Evolutionary conservation across 1,139 yeast genomes (phyloP).

Genomic region (Candida frijolesensis): DNA sequence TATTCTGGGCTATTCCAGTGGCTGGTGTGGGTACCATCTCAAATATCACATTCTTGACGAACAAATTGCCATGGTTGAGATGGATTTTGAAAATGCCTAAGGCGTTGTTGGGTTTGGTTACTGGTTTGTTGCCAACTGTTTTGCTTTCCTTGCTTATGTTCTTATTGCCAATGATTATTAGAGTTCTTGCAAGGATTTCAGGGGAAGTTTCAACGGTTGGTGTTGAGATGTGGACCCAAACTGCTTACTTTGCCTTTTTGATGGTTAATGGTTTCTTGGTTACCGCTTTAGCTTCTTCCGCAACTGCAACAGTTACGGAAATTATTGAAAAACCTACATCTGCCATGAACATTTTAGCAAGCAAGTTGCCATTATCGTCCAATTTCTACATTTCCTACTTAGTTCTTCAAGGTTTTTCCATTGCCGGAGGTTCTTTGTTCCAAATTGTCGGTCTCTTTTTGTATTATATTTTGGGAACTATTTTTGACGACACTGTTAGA

Average conservation of each 20-base stretch:
- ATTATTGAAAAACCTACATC: constrained; percentile 64
- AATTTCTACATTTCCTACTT: constrained; percentile 79
- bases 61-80: constrained; percentile 60
- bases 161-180: constrained; percentile 77
- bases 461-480: constrained; percentile 65
- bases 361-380: constrained; percentile 83
- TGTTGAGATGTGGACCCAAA: constrained; percentile 74
- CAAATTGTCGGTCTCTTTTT: constrained; percentile 75
- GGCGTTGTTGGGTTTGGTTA: constrained; percentile 60
- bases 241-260: constrained; percentile 70
- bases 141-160: constrained; percentile 69
- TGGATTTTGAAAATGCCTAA: constrained; percentile 68
- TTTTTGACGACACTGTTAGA: constrained; percentile 82
- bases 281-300: constrained; percentile 71
- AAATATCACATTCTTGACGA: constrained; percentile 65
- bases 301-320: constrained; percentile 69
- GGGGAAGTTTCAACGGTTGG: constrained; percentile 68
- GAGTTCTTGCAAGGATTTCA: constrained; percentile 65
- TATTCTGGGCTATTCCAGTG: constrained; percentile 87
- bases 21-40: constrained; percentile 82
- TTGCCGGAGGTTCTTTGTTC: constrained; percentile 77
- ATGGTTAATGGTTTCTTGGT: constrained; percentile 72
- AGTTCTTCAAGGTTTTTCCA: constrained; percentile 79
- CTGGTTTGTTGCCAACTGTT: constrained; percentile 76
- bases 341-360: constrained; percentile 71